Base-by-base conservation (phyloP, 2,329 filamentous ascomycete genomes). In the Cladosporium sp. region DNA sequence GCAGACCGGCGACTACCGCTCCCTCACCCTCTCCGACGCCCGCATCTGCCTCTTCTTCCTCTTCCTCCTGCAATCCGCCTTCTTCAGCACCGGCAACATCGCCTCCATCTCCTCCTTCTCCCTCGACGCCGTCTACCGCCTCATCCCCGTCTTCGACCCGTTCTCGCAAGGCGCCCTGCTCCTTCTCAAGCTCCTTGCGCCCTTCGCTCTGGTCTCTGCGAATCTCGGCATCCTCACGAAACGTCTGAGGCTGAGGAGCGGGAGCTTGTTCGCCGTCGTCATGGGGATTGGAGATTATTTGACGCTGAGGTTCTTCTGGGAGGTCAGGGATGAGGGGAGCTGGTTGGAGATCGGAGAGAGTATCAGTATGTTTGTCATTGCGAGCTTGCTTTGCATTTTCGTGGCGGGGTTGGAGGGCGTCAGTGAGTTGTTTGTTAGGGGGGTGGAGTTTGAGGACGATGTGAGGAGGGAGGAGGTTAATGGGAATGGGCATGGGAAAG, bases 291-390 rank as follows among this genome's bases (percentile, higher is more conserved):
- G 91, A 67, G 95, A 99, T 76, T 87, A 97, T 59, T 84, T 98
- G 76, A 98, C 95, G 3, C 83, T 99, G 62, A 92, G 95, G 73
- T 99, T 99, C 82, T 99, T 99, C 80, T 99, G 92, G 88, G 92
- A 97, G 72, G 95, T 99, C 55, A 91, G 91, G 73, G 95, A 99
- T 72, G 95, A 99, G 76, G 95, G 95, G 0, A 95, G 91, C 26
- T 99, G 95, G 95, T 80, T 99, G 67, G 95, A 99, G 76, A 99
- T 99, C 75, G 95, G 95, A 35, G 96, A 92, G 31, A 97, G 92
- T 3, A 99, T 99, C 70, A 96, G 88, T 74, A 93, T 98, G 77
- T 99, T 98, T 78, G 88, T 89, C 67, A 98, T 99, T 80, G 94
- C 93, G 21, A 97, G 92, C 78, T 78, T 92, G 71, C 76, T 98